These are phyloP conservation scores for Penicillium desertorum DNA, from an alignment of 495 filamentous ascomycete genomes.

Conservation along the genomic window DNA sequence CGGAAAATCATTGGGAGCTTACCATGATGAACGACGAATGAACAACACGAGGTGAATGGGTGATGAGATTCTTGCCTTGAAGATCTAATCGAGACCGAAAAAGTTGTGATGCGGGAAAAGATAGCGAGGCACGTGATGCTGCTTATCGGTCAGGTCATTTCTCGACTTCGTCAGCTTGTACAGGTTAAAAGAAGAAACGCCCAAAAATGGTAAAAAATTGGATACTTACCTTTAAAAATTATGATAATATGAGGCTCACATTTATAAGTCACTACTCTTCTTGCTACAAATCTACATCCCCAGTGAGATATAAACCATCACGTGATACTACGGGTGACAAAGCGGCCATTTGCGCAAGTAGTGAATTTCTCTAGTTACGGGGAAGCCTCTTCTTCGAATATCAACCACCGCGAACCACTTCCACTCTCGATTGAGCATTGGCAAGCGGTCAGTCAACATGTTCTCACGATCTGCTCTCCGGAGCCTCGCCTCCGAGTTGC, in stretches of 20 bases:
- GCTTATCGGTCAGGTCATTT: conserved; percentile 30
- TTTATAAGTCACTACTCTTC: background rate
- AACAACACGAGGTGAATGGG: conserved; percentile 20
- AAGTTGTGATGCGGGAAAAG: conserved; percentile 39
- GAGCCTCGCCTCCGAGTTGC: conserved; percentile 37
- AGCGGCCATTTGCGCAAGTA: conserved; percentile 29
- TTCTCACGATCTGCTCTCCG: conserved; percentile 45
- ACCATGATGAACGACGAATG: conserved; percentile 39
- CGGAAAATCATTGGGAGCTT: conserved; percentile 15
- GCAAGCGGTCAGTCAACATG: conserved; percentile 30
- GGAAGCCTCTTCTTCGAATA: conserved; percentile 15
- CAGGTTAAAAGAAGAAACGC: background rate
- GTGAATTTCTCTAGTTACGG: conserved; percentile 36
- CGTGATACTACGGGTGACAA: conserved; percentile 34
- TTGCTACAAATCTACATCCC: background rate
- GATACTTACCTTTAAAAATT: background rate
- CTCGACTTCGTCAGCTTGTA: background rate
- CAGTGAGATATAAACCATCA: background rate
- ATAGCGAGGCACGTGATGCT: conserved; percentile 28
- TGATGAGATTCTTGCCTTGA: conserved; percentile 20
- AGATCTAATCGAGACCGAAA: conserved; percentile 37
- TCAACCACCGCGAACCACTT: conserved; percentile 17
- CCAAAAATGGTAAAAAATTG: background rate
- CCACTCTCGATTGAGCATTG: conserved; percentile 16
- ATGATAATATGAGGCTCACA: background rate